phyloP scores from a whole-genome alignment of 108 stramenopile genomes.

The Ochromonas danica region DNA sequence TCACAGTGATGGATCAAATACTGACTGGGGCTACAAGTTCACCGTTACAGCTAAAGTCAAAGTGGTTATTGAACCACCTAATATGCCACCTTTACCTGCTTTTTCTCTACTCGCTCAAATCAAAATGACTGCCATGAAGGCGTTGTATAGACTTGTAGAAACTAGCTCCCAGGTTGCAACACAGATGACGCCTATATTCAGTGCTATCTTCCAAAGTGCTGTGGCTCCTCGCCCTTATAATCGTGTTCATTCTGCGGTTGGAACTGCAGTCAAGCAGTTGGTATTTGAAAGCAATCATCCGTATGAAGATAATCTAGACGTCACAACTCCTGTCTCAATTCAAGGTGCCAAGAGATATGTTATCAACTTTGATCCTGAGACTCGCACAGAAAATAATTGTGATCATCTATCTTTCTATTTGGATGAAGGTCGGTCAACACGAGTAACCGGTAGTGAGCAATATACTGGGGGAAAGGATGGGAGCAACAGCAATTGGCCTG shows the following conservation, averaged over 20 bases:
- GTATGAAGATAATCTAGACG: slow-evolving; percentile 22
- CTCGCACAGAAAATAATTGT: slow-evolving; percentile 25
- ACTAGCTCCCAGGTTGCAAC: background rate
- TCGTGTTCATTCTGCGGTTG: background rate
- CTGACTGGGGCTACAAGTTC: slow-evolving; percentile 23
- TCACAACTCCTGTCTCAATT: background rate
- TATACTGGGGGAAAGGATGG: slow-evolving; percentile 56
- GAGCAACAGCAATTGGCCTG: slow-evolving; percentile 47
- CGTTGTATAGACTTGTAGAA: background rate
- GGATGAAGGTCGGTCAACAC: background rate
- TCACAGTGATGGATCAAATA: background rate
- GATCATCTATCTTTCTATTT: slow-evolving; percentile 23
- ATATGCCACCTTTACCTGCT: slow-evolving; percentile 3
- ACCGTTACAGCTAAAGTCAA: background rate
- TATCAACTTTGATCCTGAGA: slow-evolving; percentile 32
- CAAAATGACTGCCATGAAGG: slow-evolving; percentile 24
- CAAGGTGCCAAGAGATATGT: background rate
- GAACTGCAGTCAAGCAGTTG: background rate
- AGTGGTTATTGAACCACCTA: background rate
- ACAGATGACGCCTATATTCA: background rate
- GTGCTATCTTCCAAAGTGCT: background rate
- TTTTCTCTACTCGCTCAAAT: background rate
- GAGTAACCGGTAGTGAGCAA: background rate
- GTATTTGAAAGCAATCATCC: slow-evolving; percentile 21
- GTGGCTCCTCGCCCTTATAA: background rate